Percentiles rank a stretch among this genome's conserved stretches.
These are phyloP conservation scores for Candida ponderosae DNA, from an alignment of 805 yeast genomes.

Conservation along the genomic window DNA sequence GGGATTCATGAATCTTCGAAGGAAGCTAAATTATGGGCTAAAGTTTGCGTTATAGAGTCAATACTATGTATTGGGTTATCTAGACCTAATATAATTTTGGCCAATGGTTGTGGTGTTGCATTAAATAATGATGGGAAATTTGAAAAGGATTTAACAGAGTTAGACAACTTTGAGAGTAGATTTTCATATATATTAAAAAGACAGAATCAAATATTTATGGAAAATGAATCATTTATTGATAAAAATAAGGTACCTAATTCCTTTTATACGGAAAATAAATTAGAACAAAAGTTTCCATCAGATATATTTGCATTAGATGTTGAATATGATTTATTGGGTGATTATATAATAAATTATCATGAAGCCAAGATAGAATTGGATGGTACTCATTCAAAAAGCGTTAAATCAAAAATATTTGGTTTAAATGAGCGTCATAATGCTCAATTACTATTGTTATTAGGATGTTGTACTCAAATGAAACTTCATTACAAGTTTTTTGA, in stretches of 20 bases:
- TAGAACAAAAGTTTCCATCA: too few relatives aligned
- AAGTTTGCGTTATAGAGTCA: slow-evolving; percentile 12
- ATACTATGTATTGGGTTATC: slow-evolving; percentile 9
- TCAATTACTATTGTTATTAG: slow-evolving; percentile 4
- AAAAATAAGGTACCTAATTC: too few relatives aligned
- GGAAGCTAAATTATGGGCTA: slow-evolving; percentile 15
- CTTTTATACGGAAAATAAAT: too few relatives aligned
- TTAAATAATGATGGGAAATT: slow-evolving; percentile 4
- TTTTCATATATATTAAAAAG: background rate
- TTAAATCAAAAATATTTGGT: too few relatives aligned
- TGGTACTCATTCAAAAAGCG: too few relatives aligned
- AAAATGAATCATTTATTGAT: background rate
- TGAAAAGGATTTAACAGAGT: background rate
- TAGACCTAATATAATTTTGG: slow-evolving; percentile 11
- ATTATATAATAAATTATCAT: too few relatives aligned
- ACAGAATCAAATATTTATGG: background rate
- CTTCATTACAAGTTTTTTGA: slow-evolving; percentile 11
- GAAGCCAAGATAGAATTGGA: too few relatives aligned
- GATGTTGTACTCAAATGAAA: slow-evolving; percentile 9
- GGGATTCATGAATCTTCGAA: slow-evolving; percentile 9
- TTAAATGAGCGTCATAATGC: too few relatives aligned
- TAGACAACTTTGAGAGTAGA: background rate
- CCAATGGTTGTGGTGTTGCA: slow-evolving; percentile 2
- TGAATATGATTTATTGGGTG: background rate
- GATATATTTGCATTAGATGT: background rate